Evolutionary conservation across 345 rosid species (phyloP).

Genomic region (Limnanthes douglasii): DNA sequence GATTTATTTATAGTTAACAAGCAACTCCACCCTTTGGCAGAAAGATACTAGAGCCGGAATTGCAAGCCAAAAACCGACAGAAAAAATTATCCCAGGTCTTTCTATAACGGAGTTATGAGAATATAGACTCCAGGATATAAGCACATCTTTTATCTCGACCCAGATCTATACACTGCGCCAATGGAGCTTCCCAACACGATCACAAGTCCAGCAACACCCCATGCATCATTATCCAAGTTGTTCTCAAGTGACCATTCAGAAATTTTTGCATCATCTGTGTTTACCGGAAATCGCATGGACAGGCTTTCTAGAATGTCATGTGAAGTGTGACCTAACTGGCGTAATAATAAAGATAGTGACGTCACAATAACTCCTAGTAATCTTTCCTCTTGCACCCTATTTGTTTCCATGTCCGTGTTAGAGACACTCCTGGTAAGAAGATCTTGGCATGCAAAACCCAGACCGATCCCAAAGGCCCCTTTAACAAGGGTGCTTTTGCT

Average conservation of each 20-base stretch:
- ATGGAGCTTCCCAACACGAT: constrained; percentile 73
- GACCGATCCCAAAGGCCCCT: constrained; percentile 92
- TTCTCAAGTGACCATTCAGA: constrained; percentile 25
- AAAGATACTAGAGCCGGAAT: constrained; percentile 60
- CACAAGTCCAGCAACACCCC: constrained; percentile 90
- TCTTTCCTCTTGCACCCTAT: constrained; percentile 41
- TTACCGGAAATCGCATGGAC: constrained; percentile 23
- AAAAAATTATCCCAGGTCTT: constrained; percentile 36
- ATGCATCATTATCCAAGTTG: constrained; percentile 65
- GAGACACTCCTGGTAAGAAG: constrained; percentile 43
- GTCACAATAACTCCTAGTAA: constrained; percentile 48
- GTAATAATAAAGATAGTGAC: constrained; percentile 30
- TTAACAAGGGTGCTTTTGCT: constrained; percentile 76
- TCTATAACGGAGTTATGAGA: too few species aligned
- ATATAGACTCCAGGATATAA: constrained; percentile 69
- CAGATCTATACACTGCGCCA: constrained; percentile 63
- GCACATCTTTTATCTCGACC: constrained; percentile 56
- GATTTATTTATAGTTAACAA: constrained; percentile 42
- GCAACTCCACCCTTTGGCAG: constrained; percentile 67
- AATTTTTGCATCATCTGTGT: constrained; percentile 15
- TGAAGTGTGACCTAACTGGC: constrained; percentile 27
- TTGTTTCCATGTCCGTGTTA: constrained; percentile 28
- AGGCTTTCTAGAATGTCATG: constrained; percentile 32
- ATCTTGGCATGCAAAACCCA: constrained; percentile 78
- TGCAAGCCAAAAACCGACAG: constrained; percentile 71